Conservation (phyloP, 2,329 filamentous ascomycete species). For the Chrysosporium queenslandicum region DNA sequence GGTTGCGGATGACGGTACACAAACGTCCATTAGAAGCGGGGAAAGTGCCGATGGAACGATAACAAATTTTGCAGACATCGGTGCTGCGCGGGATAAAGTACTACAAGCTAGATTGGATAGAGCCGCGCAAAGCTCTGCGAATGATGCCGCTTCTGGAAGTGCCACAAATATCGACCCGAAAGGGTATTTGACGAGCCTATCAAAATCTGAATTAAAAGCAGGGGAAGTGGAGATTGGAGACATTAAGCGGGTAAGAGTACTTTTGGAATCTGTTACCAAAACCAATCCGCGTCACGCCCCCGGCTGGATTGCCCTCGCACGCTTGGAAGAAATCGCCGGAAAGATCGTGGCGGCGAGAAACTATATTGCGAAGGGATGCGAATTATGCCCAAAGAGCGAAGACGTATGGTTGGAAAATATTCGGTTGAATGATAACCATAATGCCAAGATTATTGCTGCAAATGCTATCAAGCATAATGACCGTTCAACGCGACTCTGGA, state of each 20-base stretch:
- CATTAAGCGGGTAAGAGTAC: slow-evolving; percentile 81
- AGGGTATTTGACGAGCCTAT: slow-evolving; percentile 87
- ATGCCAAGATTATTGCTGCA: slow-evolving; percentile 90
- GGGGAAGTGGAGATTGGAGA: slow-evolving; percentile 81
- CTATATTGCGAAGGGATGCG: slow-evolving; percentile 77
- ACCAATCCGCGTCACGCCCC: slow-evolving; percentile 92
- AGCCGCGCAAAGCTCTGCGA: slow-evolving; percentile 62
- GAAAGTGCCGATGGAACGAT: slow-evolving; percentile 68
- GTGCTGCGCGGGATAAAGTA: slow-evolving; percentile 90
- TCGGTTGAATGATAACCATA: slow-evolving; percentile 78
- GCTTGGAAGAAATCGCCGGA: slow-evolving; percentile 84
- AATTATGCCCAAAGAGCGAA: slow-evolving; percentile 85
- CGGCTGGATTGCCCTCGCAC: slow-evolving; percentile 89
- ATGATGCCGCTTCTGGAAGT: slow-evolving; percentile 62
- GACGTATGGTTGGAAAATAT: slow-evolving; percentile 97
- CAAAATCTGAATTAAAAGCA: slow-evolving; percentile 68
- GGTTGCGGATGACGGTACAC: slow-evolving; percentile 65
- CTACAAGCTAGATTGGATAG: slow-evolving; percentile 89
- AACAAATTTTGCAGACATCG: slow-evolving; percentile 97
- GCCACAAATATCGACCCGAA: slow-evolving; percentile 88
- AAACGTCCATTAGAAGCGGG: slow-evolving; percentile 36
- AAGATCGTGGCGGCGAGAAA: slow-evolving; percentile 83
- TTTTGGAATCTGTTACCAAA: slow-evolving; percentile 94
- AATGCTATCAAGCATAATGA: slow-evolving; percentile 88
- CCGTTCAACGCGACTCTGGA: slow-evolving; percentile 79